Evolutionary conservation across 1,284 basidiomycete genomes (phyloP).

Genomic region (Vanrija humicola): DNA sequence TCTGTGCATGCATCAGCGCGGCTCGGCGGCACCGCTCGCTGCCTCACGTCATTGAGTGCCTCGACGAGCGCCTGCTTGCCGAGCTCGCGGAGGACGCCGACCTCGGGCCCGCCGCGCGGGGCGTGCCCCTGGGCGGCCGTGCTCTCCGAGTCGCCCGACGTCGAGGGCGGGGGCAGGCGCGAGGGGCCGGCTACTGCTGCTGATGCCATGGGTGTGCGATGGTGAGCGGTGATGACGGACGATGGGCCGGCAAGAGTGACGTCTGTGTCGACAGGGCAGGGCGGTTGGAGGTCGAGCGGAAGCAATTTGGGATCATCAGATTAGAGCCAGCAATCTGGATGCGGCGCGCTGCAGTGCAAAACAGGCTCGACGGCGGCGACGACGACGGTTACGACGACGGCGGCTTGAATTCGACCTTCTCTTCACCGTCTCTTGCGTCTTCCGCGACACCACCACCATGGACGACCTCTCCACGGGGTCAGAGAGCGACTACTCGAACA

Average conservation of each 20-base stretch:
- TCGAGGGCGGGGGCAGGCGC: conserved; percentile 37
- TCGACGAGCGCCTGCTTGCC: conserved; percentile 72
- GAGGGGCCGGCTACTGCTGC: conserved; percentile 20
- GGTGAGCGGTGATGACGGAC: background rate
- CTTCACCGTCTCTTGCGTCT: background rate
- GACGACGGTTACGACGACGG: too few species aligned
- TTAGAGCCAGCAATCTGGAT: too few species aligned
- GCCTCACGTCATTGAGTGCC: conserved; percentile 68
- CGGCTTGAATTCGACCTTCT: too few species aligned
- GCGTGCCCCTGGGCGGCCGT: conserved; percentile 16
- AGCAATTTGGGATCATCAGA: too few species aligned
- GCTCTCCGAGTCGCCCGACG: conserved; percentile 43
- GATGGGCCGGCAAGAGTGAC: background rate
- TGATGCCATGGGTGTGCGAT: conserved; percentile 10
- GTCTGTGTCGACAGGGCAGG: too few species aligned
- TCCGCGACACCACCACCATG: conserved; percentile 23
- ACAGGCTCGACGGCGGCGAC: too few species aligned
- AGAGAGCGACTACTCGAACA: conserved; percentile 50
- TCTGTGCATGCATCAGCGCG: conserved; percentile 51
- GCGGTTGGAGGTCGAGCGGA: too few species aligned
- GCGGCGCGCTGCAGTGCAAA: too few species aligned
- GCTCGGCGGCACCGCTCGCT: background rate
- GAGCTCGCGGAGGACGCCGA: conserved; percentile 67
- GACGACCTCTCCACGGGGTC: conserved; percentile 50
- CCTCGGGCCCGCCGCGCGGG: conserved; percentile 54